phyloP scores from a whole-genome alignment of 2,329 filamentous ascomycete species.

The Ophiostoma ips region DNA sequence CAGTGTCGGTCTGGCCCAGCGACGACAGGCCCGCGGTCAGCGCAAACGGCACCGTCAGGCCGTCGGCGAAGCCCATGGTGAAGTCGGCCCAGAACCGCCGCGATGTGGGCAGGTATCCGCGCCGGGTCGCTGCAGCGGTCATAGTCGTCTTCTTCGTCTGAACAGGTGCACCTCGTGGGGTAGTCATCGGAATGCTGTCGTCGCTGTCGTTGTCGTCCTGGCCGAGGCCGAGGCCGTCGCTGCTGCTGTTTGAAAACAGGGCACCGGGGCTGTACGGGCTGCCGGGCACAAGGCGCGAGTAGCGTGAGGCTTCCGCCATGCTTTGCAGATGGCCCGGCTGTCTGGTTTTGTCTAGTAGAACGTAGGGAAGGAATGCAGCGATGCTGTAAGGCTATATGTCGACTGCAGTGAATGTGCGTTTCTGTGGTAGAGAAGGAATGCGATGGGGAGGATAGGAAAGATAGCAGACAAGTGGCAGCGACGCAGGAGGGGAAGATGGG shows the following conservation, averaged over 20 bases:
- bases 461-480: too few species aligned
- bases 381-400: not conserved
- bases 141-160: not conserved
- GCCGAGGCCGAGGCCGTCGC: not conserved
- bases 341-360: not conserved
- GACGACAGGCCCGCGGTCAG: slow-evolving; percentile 55
- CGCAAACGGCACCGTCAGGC: slow-evolving; percentile 62
- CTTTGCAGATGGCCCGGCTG: not conserved
- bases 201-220: slow-evolving; percentile 6
- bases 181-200: slow-evolving; percentile 5
- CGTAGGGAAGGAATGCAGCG: not conserved
- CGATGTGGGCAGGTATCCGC: slow-evolving; percentile 15
- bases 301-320: not conserved
- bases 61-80: slow-evolving; percentile 61
- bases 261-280: not conserved
- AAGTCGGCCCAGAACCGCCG: slow-evolving; percentile 44
- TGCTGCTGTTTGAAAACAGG: not conserved
- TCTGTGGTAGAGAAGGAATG: too few species aligned
- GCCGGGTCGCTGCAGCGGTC: not conserved
- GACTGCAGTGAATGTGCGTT: too few species aligned
- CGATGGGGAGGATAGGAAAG: too few species aligned
- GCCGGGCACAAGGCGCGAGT: not conserved
- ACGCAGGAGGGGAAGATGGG: too few species aligned
- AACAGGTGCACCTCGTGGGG: not conserved
- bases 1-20: slow-evolving; percentile 44